Evolutionary conservation across 2,329 filamentous ascomycete species (phyloP).

Genomic region (Ophiocordyceps camponoti-rufipedis): DNA sequence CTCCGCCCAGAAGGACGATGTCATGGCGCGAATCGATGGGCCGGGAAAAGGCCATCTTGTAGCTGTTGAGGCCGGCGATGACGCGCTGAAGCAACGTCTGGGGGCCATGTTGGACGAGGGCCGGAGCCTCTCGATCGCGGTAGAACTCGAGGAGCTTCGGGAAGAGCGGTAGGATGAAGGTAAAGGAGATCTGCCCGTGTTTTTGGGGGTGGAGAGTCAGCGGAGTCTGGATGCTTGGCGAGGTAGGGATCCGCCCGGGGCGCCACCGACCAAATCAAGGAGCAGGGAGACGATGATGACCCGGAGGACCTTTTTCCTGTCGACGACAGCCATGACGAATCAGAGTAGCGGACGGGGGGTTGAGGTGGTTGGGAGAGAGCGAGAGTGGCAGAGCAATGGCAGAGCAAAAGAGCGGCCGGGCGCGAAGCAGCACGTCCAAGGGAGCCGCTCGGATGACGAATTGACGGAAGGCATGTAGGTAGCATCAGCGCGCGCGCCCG

Average conservation of each 20-base stretch:
- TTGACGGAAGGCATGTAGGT: no score
- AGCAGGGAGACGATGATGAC: constrained; percentile 82
- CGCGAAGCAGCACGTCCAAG: no score
- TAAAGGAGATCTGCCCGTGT: constrained; percentile 68
- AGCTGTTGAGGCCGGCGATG: constrained; percentile 70
- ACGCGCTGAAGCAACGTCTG: constrained; percentile 60
- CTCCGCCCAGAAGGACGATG: constrained; percentile 85
- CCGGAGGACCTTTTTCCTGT: constrained; percentile 64
- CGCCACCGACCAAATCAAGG: constrained; percentile 54
- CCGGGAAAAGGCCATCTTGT: constrained; percentile 82
- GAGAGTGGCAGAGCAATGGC: background rate
- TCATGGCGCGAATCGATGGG: constrained; percentile 95
- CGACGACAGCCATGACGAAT: constrained; percentile 23
- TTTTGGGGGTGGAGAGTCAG: background rate
- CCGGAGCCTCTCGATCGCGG: constrained; percentile 56
- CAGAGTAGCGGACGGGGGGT: background rate
- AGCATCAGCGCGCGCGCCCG: no score
- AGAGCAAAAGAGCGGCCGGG: background rate
- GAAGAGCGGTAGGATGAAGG: constrained; percentile 92
- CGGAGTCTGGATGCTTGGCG: background rate
- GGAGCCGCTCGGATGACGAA: no score
- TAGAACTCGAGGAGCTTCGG: constrained; percentile 94
- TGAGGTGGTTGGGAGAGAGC: background rate
- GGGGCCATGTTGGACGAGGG: constrained; percentile 24
- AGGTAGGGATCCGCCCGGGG: background rate